Percentiles rank a stretch among this genome's conserved stretches.
Conservation (phyloP, 495 filamentous ascomycete genomes). For the Jackrogersella minutella region DNA sequence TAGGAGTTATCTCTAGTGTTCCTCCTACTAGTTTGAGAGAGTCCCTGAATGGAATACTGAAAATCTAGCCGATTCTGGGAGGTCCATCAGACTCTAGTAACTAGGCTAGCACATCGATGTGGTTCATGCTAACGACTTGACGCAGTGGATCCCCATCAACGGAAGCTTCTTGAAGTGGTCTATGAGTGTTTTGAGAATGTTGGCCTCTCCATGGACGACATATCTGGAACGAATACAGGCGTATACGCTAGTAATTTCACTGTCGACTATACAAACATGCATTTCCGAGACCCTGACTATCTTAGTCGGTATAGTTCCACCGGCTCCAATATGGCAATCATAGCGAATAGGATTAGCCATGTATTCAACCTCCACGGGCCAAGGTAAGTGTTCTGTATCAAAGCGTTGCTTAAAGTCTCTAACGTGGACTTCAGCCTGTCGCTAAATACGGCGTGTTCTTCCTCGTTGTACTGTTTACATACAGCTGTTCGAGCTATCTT, state of each 20-base stretch:
- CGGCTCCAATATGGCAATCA: constrained; percentile 58
- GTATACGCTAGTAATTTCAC: constrained; percentile 41
- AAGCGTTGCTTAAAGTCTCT: neutral
- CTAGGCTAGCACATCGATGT: too few species aligned
- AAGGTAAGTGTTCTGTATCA: constrained; percentile 24
- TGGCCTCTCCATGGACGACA: constrained; percentile 55
- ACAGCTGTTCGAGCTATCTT: constrained; percentile 46
- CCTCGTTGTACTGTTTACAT: constrained; percentile 51
- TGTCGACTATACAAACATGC: constrained; percentile 46
- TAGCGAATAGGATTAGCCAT: constrained; percentile 64
- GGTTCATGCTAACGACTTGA: neutral
- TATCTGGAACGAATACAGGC: constrained; percentile 74
- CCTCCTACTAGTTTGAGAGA: neutral
- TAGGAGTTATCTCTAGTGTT: neutral
- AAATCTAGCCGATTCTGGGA: too few species aligned
- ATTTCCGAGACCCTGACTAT: constrained; percentile 48
- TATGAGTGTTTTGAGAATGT: constrained; percentile 53
- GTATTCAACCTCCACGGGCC: constrained; percentile 59
- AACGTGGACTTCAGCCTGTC: neutral
- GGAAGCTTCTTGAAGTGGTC: constrained; percentile 52
- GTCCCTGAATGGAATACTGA: too few species aligned
- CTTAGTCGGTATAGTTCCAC: constrained; percentile 57
- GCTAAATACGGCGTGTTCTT: constrained; percentile 62
- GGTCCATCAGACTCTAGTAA: too few species aligned
- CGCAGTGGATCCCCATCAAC: constrained; percentile 47